These are phyloP conservation scores for Cladobotryum protrusum DNA, from an alignment of 2,329 filamentous ascomycete species.

Conservation along the genomic window DNA sequence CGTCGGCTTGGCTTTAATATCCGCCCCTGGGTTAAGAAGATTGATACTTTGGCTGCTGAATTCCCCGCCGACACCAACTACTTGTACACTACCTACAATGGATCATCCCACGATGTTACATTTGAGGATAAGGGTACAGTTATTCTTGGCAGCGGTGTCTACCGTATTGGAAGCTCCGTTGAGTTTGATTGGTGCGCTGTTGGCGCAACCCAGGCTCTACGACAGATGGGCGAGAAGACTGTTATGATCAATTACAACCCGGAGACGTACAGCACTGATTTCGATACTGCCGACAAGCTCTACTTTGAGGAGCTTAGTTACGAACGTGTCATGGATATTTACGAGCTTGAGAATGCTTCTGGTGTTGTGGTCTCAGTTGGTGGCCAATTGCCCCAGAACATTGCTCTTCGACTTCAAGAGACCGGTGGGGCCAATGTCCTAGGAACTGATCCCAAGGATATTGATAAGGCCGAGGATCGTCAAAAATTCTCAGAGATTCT, in stretches of 20 bases:
- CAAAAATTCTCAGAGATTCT: constrained; percentile 98
- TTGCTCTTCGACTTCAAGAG: constrained; percentile 89
- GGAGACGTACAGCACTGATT: constrained; percentile 78
- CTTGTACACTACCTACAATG: constrained; percentile 97
- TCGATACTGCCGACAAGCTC: constrained; percentile 80
- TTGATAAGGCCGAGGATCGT: constrained; percentile 95
- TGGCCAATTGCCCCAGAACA: constrained; percentile 95
- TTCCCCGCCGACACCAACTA: constrained; percentile 95
- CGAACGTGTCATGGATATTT: constrained; percentile 98
- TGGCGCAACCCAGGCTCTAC: constrained; percentile 76
- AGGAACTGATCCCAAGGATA: constrained; percentile 87
- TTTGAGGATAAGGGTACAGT: constrained; percentile 90
- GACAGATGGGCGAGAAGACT: constrained; percentile 89
- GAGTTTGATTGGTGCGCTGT: constrained; percentile 99
- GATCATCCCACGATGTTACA: constrained; percentile 82
- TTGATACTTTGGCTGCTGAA: constrained; percentile 94
- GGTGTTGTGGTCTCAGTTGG: constrained; percentile 95
- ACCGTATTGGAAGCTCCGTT: constrained; percentile 94
- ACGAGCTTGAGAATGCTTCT: constrained; percentile 78
- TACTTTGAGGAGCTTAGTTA: constrained; percentile 98
- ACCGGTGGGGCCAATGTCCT: constrained; percentile 83
- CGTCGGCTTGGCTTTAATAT: constrained; percentile 81
- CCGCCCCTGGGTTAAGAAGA: constrained; percentile 94
- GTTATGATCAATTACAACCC: constrained; percentile 95
- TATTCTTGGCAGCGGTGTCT: constrained; percentile 89